Percentiles rank a stretch among this genome's conserved stretches.
Conservation (phyloP, 108 stramenopile species). For the Stephanodiscus triporus region DNA sequence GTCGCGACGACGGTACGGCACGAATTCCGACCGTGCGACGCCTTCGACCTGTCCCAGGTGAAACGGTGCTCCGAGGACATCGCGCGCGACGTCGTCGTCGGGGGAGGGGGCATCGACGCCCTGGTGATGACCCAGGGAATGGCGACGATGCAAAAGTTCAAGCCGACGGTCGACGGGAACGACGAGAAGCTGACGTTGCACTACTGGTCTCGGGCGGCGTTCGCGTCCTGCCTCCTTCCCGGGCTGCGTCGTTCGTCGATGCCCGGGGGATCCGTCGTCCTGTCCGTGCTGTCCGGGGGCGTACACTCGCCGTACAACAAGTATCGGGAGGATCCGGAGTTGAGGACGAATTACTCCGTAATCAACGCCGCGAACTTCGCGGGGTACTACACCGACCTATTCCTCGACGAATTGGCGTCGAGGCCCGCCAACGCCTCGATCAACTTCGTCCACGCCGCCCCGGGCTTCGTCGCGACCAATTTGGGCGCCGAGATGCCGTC, state of each 20-base stretch:
- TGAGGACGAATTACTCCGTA: conserved; percentile 50
- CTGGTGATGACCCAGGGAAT: conserved; percentile 75
- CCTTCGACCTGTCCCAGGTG: conserved; percentile 50
- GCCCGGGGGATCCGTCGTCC: conserved; percentile 40
- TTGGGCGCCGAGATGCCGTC: conserved; percentile 66
- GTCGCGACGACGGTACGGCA: not conserved
- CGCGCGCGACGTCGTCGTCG: not conserved
- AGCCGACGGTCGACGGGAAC: conserved; percentile 60
- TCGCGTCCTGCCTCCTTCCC: conserved; percentile 38
- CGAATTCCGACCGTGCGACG: conserved; percentile 53
- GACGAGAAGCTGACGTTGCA: conserved; percentile 65
- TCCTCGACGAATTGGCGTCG: conserved; percentile 55
- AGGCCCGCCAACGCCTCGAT: conserved; percentile 17
- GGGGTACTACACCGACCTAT: conserved; percentile 66
- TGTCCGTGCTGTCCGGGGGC: conserved; percentile 59
- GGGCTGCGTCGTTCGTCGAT: conserved; percentile 32
- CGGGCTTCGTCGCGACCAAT: conserved; percentile 61
- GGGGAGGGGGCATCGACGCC: conserved; percentile 43
- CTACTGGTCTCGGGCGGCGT: conserved; percentile 46
- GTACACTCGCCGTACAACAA: conserved; percentile 57
- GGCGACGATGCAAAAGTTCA: conserved; percentile 61
- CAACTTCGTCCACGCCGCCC: conserved; percentile 56
- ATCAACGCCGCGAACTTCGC: conserved; percentile 68
- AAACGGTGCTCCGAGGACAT: conserved; percentile 30
- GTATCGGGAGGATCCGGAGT: conserved; percentile 46